These are phyloP conservation scores for Spongospora subterranea DNA, from an alignment of 208 protist species.

Conservation along the genomic window DNA sequence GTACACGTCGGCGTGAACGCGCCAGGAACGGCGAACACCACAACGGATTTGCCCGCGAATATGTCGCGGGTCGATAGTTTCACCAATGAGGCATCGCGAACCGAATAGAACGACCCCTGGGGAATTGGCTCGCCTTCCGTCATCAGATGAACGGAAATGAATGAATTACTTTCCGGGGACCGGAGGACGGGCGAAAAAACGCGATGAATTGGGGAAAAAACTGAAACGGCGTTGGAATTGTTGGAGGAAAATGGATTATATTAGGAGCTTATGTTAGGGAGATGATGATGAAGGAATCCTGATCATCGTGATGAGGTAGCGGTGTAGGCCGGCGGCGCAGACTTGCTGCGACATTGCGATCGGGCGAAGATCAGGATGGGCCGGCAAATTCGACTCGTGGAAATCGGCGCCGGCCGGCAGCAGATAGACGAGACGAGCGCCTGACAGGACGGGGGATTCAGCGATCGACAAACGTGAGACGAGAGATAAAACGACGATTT, in stretches of 20 bases:
- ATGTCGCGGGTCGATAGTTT: neutral
- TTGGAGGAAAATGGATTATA: no score
- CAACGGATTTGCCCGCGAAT: neutral
- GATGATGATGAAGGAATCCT: neutral
- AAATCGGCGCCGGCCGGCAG: neutral
- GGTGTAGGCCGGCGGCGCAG: neutral
- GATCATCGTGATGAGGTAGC: constrained; percentile 30
- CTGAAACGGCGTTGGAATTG: no score
- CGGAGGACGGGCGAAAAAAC: no score
- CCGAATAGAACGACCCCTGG: neutral
- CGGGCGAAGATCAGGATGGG: neutral
- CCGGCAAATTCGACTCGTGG: neutral
- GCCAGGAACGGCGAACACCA: constrained; percentile 57
- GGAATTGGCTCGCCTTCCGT: constrained; percentile 20
- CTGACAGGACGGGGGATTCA: neutral
- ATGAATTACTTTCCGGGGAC: no score
- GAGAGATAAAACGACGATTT: no score
- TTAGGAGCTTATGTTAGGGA: no score
- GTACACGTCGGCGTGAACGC: constrained; percentile 59
- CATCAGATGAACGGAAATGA: no score
- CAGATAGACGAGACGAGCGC: constrained; percentile 20
- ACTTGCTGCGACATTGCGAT: neutral
- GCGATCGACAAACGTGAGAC: no score
- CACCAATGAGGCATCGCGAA: neutral
- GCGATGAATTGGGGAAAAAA: no score